phyloP scores from a whole-genome alignment of 805 yeast species.

The Pichia nanzhaoensis region DNA sequence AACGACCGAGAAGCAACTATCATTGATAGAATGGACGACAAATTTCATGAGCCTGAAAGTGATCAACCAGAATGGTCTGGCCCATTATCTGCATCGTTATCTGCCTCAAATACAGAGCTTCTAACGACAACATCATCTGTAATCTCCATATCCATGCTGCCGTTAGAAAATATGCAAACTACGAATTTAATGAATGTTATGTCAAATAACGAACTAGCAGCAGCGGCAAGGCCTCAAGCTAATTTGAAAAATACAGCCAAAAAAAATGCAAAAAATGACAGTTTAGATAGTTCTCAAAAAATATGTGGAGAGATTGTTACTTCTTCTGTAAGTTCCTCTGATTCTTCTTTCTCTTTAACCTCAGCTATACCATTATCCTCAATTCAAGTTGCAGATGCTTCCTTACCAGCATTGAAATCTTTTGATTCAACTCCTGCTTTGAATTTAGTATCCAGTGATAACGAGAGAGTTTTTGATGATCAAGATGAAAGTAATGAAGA shows the following conservation, averaged over 20 bases:
- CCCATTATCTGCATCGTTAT: no score
- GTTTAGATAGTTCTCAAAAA: background rate
- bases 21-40: no score
- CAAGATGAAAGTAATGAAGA: background rate
- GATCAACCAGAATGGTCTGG: no score
- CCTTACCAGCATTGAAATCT: background rate
- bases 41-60: no score
- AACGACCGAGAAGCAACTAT: no score
- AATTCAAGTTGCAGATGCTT: background rate
- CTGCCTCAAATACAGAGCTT: no score
- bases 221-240: no score
- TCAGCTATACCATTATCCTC: slow-evolving; percentile 2
- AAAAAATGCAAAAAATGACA: no score
- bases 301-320: background rate
- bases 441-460: background rate
- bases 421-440: background rate
- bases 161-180: background rate
- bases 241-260: no score
- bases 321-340: slow-evolving; percentile 2
- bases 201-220: background rate
- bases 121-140: background rate
- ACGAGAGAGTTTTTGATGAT: slow-evolving; percentile 1
- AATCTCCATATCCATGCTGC: background rate
- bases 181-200: background rate
- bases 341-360: background rate